Conservation (phyloP, 345 rosid genomes). For the Camelina hispida region DNA sequence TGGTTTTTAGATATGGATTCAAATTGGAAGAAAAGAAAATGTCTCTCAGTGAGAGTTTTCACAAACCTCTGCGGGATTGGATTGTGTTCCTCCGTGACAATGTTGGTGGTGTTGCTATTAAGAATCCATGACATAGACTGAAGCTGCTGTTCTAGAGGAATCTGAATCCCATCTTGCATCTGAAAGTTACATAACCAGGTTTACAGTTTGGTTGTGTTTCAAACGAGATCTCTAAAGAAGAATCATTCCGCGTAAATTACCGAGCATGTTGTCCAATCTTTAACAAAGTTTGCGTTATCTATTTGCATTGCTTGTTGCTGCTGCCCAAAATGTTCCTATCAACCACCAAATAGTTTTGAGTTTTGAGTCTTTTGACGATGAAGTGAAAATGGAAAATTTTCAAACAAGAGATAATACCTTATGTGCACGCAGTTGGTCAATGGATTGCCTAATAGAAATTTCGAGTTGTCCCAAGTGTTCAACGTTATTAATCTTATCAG, state of each 20-base stretch:
- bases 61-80: slow-evolving; percentile 58
- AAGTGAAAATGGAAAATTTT: background rate
- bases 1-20: slow-evolving; percentile 10
- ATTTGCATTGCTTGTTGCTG: slow-evolving; percentile 58
- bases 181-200: slow-evolving; percentile 29
- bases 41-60: background rate
- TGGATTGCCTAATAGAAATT: slow-evolving; percentile 60
- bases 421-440: slow-evolving; percentile 57
- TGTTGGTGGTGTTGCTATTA: slow-evolving; percentile 50
- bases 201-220: slow-evolving; percentile 12
- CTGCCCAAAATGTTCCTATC: slow-evolving; percentile 44
- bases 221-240: background rate
- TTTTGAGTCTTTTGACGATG: background rate
- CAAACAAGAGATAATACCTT: slow-evolving; percentile 51
- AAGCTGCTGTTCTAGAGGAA: slow-evolving; percentile 69
- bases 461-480: slow-evolving; percentile 71
- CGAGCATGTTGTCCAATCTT: slow-evolving; percentile 42
- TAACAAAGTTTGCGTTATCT: slow-evolving; percentile 62
- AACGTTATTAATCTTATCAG: slow-evolving; percentile 59
- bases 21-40: background rate
- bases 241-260: slow-evolving; percentile 30
- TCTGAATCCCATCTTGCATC: slow-evolving; percentile 65
- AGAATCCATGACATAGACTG: slow-evolving; percentile 65
- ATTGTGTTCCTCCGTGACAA: slow-evolving; percentile 60
- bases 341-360: background rate